These are phyloP conservation scores for Cantharellus cinnabarinus DNA, from an alignment of 768 basidiomycete species.

Conservation along the genomic window DNA sequence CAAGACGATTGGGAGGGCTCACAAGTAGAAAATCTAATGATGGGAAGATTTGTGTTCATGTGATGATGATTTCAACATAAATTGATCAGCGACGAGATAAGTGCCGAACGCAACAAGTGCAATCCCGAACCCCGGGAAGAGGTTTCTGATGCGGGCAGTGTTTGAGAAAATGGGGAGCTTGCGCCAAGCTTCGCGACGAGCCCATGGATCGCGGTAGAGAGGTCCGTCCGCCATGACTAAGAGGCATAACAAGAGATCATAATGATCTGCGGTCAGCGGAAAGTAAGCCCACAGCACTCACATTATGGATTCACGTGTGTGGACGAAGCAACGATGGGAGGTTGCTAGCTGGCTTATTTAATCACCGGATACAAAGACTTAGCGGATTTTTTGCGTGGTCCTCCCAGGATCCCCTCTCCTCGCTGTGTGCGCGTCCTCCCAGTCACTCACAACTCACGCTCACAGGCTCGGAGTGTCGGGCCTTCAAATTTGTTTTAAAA, in stretches of 20 bases:
- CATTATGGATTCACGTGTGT: neutral
- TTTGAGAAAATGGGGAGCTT: conserved; percentile 76
- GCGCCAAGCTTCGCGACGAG: conserved; percentile 81
- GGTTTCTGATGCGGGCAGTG: conserved; percentile 67
- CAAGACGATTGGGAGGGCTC: neutral
- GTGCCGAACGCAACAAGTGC: conserved; percentile 80
- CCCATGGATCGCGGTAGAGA: conserved; percentile 88
- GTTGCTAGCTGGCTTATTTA: too few species aligned
- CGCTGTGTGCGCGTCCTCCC: too few species aligned
- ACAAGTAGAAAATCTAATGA: neutral
- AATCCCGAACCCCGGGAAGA: conserved; percentile 91
- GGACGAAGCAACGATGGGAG: neutral
- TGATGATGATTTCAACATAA: neutral
- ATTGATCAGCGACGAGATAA: conserved; percentile 58
- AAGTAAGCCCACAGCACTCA: neutral
- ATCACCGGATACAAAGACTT: neutral
- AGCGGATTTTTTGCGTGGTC: neutral
- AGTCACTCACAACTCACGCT: too few species aligned
- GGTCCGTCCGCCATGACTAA: conserved; percentile 37
- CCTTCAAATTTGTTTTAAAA: too few species aligned
- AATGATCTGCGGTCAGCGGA: neutral
- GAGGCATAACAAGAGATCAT: neutral
- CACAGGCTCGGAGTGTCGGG: too few species aligned
- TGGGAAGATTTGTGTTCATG: neutral
- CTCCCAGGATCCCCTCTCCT: too few species aligned